phyloP scores from a whole-genome alignment of 1,284 basidiomycete species.

The Somion occarium region DNA sequence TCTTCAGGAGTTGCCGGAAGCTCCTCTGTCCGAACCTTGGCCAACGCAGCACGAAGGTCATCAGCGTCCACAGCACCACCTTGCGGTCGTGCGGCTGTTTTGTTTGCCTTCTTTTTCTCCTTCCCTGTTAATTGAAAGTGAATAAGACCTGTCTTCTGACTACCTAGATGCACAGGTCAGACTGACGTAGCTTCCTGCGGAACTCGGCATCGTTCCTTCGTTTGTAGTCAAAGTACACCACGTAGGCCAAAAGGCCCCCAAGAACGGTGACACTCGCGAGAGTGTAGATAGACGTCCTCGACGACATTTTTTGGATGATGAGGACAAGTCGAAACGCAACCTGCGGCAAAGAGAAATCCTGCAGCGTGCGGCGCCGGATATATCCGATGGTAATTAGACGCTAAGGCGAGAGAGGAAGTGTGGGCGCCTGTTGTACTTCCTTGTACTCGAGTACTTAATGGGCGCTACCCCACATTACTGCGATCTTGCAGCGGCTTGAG shows the following conservation, averaged over 20 bases:
- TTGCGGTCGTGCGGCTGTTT: constrained; percentile 62
- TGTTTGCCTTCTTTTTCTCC: constrained; percentile 86
- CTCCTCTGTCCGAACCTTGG: constrained; percentile 59
- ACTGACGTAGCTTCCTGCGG: constrained; percentile 85
- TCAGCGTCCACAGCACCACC: constrained; percentile 40
- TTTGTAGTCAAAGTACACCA: constrained; percentile 93
- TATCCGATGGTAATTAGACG: constrained; percentile 8
- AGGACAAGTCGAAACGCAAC: constrained; percentile 10
- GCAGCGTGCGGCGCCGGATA: constrained; percentile 9
- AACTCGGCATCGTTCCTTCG: constrained; percentile 86
- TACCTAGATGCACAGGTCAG: constrained; percentile 12
- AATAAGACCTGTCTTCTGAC: constrained; percentile 7
- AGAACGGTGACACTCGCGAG: constrained; percentile 63
- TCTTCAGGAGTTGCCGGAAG: constrained; percentile 66
- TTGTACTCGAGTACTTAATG: too few relatives aligned
- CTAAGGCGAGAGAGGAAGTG: background rate
- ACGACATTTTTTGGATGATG: constrained; percentile 24
- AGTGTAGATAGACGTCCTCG: constrained; percentile 37
- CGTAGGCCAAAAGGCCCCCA: constrained; percentile 72
- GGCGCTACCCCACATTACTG: constrained; percentile 1
- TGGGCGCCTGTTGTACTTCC: background rate
- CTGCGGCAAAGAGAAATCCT: constrained; percentile 14
- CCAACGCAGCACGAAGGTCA: constrained; percentile 56
- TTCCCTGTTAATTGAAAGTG: constrained; percentile 59
- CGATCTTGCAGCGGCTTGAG: background rate